phyloP scores from a whole-genome alignment of 2,329 filamentous ascomycete species.

The Diatrype stigma region DNA sequence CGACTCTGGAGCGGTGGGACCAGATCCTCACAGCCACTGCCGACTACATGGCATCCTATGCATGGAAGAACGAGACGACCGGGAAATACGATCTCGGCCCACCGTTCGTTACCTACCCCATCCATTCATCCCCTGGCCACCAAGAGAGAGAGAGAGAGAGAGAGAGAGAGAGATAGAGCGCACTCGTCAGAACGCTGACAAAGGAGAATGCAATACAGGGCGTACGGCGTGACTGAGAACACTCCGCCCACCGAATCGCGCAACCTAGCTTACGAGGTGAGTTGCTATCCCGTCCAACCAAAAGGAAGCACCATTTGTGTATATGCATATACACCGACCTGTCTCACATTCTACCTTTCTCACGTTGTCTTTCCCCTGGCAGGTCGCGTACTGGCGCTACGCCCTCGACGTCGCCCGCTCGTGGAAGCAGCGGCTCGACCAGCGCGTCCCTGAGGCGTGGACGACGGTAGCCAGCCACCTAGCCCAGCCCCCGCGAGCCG shows the following conservation, averaged over 20 bases:
- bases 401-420: constrained; percentile 39
- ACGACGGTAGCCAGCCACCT: constrained; percentile 36
- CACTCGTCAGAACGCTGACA: neutral
- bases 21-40: constrained; percentile 22
- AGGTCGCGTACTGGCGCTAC: constrained; percentile 45
- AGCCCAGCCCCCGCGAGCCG: constrained; percentile 37
- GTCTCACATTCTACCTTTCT: neutral
- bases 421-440: constrained; percentile 39
- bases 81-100: constrained; percentile 39
- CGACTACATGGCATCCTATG: constrained; percentile 29
- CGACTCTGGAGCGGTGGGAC: constrained; percentile 24
- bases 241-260: constrained; percentile 41
- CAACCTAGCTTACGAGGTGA: constrained; percentile 45
- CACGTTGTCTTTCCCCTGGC: neutral
- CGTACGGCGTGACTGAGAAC: constrained; percentile 48
- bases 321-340: no score
- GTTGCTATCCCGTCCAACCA: neutral
- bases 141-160: no score
- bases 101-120: constrained; percentile 23
- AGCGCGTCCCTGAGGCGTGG: constrained; percentile 36
- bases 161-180: no score
- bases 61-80: constrained; percentile 26
- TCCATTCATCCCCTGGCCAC: no score
- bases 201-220: constrained; percentile 13
- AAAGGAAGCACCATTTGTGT: neutral